phyloP scores from a whole-genome alignment of 495 filamentous ascomycete species.

The Annulohypoxylon moriforme region DNA sequence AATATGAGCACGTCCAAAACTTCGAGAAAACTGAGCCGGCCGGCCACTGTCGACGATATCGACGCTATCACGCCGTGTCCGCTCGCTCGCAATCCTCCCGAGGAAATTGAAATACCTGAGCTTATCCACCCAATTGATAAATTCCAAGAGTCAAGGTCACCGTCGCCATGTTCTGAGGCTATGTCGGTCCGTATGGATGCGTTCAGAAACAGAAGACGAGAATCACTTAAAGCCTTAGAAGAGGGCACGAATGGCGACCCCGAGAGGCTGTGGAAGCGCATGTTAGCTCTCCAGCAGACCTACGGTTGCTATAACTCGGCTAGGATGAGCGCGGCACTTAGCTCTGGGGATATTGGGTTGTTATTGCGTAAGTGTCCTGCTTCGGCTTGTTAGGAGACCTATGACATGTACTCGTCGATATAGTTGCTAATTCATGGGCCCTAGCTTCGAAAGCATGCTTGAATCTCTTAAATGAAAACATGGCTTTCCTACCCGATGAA shows the following conservation, averaged over 20 bases:
- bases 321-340: constrained; percentile 57
- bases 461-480: constrained; percentile 58
- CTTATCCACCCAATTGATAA: constrained; percentile 27
- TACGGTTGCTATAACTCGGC: constrained; percentile 61
- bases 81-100: constrained; percentile 12
- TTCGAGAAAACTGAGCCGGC: constrained; percentile 17
- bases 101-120: constrained; percentile 19
- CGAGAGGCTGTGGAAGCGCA: constrained; percentile 56
- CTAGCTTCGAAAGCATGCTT: constrained; percentile 56
- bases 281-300: constrained; percentile 56
- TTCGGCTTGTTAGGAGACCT: neutral
- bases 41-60: constrained; percentile 40
- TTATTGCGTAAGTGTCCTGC: constrained; percentile 53
- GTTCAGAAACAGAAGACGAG: constrained; percentile 37
- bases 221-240: constrained; percentile 47
- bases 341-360: constrained; percentile 46
- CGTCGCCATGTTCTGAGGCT: constrained; percentile 42
- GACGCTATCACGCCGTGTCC: constrained; percentile 50
- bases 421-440: constrained; percentile 18
- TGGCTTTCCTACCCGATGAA: constrained; percentile 55
- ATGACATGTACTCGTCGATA: constrained; percentile 15
- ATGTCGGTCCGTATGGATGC: constrained; percentile 17
- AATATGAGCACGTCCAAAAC: constrained; percentile 15
- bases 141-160: constrained; percentile 35
- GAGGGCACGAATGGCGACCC: constrained; percentile 50